phyloP scores from a whole-genome alignment of 2,329 filamentous ascomycete species.

The Fusarium udum region DNA sequence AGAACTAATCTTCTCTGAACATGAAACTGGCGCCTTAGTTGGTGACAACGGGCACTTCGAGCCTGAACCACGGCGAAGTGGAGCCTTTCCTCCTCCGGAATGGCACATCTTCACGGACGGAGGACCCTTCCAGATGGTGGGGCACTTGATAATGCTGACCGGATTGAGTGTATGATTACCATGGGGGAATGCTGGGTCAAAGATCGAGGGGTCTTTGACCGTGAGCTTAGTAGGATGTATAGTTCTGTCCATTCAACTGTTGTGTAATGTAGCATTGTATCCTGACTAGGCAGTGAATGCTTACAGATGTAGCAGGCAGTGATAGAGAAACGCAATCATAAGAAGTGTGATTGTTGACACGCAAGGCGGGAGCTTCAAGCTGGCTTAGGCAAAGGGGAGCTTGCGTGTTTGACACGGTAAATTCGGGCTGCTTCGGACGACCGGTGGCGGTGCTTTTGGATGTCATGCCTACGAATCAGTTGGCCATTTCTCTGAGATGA shows the following conservation, averaged over 20 bases:
- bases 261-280: no score
- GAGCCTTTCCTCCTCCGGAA: slow-evolving; percentile 11
- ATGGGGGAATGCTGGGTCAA: slow-evolving; percentile 6
- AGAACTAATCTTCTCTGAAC: neutral
- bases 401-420: slow-evolving; percentile 18
- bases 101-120: slow-evolving; percentile 10
- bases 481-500: slow-evolving; percentile 4
- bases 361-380: neutral
- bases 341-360: neutral
- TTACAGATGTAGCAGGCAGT: slow-evolving; percentile 28
- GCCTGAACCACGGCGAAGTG: slow-evolving; percentile 31
- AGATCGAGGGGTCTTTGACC: neutral
- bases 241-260: neutral
- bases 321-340: slow-evolving; percentile 21
- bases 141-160: neutral
- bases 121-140: neutral
- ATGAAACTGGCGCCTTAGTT: neutral
- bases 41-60: neutral
- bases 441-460: neutral
- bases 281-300: neutral
- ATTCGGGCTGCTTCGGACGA: neutral
- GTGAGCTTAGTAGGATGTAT: neutral
- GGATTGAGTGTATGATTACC: slow-evolving; percentile 3
- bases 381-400: slow-evolving; percentile 16
- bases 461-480: neutral